Conservation (phyloP, 1,139 yeast species). For the Geotrichum armillariae region DNA sequence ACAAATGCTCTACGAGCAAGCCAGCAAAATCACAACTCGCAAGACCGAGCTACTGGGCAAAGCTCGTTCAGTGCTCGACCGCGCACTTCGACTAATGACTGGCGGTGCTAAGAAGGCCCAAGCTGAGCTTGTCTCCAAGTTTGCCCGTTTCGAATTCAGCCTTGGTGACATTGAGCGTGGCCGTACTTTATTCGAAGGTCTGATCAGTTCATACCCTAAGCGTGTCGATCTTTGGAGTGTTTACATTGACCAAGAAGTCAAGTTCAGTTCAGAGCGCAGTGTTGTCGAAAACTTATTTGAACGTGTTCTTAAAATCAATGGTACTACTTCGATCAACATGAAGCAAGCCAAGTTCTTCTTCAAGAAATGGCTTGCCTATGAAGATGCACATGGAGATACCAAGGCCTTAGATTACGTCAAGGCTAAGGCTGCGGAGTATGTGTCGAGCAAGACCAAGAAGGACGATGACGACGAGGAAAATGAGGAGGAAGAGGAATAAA, state of each 20-base stretch:
- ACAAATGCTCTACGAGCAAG: slow-evolving; percentile 62
- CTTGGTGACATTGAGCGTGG: slow-evolving; percentile 94
- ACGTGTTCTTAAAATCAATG: slow-evolving; percentile 49
- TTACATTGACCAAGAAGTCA: slow-evolving; percentile 89
- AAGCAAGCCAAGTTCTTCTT: slow-evolving; percentile 96
- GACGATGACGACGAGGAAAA: not conserved
- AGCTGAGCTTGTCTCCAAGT: slow-evolving; percentile 54
- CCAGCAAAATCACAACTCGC: slow-evolving; percentile 18
- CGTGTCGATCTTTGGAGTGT: slow-evolving; percentile 94
- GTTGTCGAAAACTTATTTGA: slow-evolving; percentile 74
- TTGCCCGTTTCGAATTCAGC: slow-evolving; percentile 83
- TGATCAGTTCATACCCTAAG: slow-evolving; percentile 86
- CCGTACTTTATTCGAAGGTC: slow-evolving; percentile 90
- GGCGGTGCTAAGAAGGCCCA: slow-evolving; percentile 15
- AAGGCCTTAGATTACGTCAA: slow-evolving; percentile 81
- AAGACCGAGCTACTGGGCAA: slow-evolving; percentile 13
- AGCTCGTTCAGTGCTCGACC: slow-evolving; percentile 19
- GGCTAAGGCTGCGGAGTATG: slow-evolving; percentile 87
- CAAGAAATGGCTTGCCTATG: slow-evolving; percentile 85
- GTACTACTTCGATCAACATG: slow-evolving; percentile 42
- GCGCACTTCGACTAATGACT: slow-evolving; percentile 15
- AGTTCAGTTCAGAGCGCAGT: slow-evolving; percentile 57
- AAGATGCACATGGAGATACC: slow-evolving; percentile 66
- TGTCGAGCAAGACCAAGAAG: slow-evolving; percentile 26
- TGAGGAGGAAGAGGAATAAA: slow-evolving; percentile 7